Evolutionary conservation across 2,329 filamentous ascomycete genomes (phyloP), one percentile per base, ranked within the genome.

Genomic region (Cladophialophora immunda): DNA sequence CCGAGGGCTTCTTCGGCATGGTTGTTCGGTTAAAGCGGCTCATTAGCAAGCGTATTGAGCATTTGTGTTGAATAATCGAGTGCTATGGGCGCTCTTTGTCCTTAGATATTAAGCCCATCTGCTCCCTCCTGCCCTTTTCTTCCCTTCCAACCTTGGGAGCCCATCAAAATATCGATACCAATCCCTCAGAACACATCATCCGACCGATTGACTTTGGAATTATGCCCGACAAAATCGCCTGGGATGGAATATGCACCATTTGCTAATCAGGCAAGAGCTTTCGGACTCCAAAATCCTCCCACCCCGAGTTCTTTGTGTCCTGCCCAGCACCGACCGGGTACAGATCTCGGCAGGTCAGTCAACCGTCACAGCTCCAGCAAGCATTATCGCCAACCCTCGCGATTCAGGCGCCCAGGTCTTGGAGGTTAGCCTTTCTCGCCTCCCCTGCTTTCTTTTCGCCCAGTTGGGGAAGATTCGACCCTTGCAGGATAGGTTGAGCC

Each of bases 11-110:
- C 11, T 29, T 22, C 17, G 52, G 15, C 52, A n/a, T 34, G 27
- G 52, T 38, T 36, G 19, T 50, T 53, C 58, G 58, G 58, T 61
- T 61, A 61, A 25, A 17, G 41, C 58, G 58, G 58, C 58, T 61
- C 58, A 50, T 53, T 61, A 61, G 58, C 58, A 54, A 53, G 45
- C 58, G 34, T 52, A 61, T 25, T 32, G 47, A 53, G 47, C 25
- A 47, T 29, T 22, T 47, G 17, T 57, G 55, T 34, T 61, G 58
- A 61, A 52, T 61, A 61, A 61, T 61, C 58, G 45, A 36, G 2
- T 22, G 25, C 4, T 2, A 27, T n/a, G 45, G 19, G 22, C 45
- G 8, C 19, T n/a, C 2, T 11, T 25, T 61, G 13, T 22, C 29
- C 11, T 19, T n/a, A 41, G 15, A 52, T 52, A 52, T 61, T 52